Evolutionary conservation across 2,329 filamentous ascomycete species (phyloP), one percentile per base, ranked within the genome.

Genomic region (Aspergillaceae sp.): DNA sequence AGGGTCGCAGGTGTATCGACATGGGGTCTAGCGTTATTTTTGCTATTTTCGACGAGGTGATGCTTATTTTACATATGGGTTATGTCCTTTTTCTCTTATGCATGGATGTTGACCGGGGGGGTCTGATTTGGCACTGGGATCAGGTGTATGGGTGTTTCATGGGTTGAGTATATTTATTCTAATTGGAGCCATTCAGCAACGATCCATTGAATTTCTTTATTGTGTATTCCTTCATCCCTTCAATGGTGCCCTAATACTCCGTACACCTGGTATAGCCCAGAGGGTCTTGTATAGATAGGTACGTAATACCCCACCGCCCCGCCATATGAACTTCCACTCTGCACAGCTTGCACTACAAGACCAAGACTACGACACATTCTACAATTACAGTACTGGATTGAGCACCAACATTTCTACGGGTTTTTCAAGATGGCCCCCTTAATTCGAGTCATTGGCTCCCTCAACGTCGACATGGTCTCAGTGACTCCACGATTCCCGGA

Each of bases 401-500:
- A 19, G 19, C 19, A 19, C 19, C 2, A 19, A 19, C 19, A 19
- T 19, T 32, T 32, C 30, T 32, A 32, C 30, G 30, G 8, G 30
- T 32, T 32, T 9, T 32, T 5, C 30, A 32, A 32, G 30, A 72
- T 72, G 69, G 54, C 65, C 19, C 66, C 74, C 28, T 62, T 71
- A 42, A 92, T 97, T 65, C 84, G 85, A 52, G 79, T 96, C 51
- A 82, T 97, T 56, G 91, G 91, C 57, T 97, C 91, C 32, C 82
- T 98, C 50, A 97, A 97, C 71, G 87, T 87, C 64, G 91, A 98
- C 72, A 83, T 97, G 52, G 87, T 95, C 52, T 90, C 88, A 36
- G 83, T 87, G 58, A 92, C 92, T 32, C 75, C 87, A 4, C 87
- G 91, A 52, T 81, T 95, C 52, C 91, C 92, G 1, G 72, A 77